Base-by-base conservation (phyloP, 1,139 yeast species). In the Spencermartinsiella ligniputridi region DNA sequence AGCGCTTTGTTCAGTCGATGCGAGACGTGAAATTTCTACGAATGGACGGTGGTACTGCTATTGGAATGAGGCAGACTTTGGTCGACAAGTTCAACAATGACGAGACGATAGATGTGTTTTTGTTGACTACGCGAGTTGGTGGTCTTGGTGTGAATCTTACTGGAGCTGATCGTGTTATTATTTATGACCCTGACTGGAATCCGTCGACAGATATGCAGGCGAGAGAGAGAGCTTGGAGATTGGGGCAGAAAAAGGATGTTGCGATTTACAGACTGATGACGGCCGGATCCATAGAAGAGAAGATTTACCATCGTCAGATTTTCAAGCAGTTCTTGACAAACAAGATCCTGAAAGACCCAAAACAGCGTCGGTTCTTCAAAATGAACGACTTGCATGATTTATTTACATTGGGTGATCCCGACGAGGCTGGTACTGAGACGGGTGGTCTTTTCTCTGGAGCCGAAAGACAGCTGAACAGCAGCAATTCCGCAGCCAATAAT, bases 191-290 rank as follows among this genome's bases (percentile, higher is more conserved):
- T 0, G 98, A 92, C 63, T 92, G 98, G 98, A 92, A 92, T 59
- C 98, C 98, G 0, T 88, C 97, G 0, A 92, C 97, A 0, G 98
- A 92, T 68, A 76, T 92, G 52, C 98, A 92, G 64, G 98, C 98
- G 0, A 71, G 98, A 51, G 98, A 92, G 63, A 68, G 98, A 41
- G 97, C 97, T 0, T 92, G 98, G 98, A 72, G 98, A 54, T 73
- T 92, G 50, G 98, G 98, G 0, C 98, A 92, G 60, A 90, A 85
- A 61, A 80, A 81, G 52, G 96, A 90, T 56, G 97, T 92, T n/a
- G 80, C 90, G 2, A 90, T 92, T 32, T 94, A 90, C 57, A 69
- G 98, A 46, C 68, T 92, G 37, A 88, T 92, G 89, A 86, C 92
- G 27, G 89, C 97, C 0, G 97, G 97, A 0, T 80, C 97, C 0